phyloP scores from a whole-genome alignment of 1,284 basidiomycete species.

The Papiliotrema terrestris region DNA sequence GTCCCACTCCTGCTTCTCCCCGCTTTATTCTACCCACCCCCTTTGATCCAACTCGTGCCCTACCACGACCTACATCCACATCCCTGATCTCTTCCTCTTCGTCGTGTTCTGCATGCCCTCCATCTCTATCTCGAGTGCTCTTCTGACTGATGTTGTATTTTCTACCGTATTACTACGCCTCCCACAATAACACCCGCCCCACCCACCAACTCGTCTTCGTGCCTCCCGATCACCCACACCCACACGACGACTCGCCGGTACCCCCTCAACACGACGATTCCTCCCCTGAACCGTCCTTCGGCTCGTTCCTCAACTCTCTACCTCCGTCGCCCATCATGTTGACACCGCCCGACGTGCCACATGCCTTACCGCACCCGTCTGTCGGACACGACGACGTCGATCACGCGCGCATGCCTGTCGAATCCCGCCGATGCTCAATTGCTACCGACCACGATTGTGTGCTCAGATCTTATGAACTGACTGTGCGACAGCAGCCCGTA shows the following conservation, averaged over 20 bases:
- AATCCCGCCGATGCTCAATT: not conserved
- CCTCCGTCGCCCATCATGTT: not conserved
- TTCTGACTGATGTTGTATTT: constrained; percentile 10
- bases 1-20: too few species aligned
- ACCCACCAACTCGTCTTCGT: constrained; percentile 19
- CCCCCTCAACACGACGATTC: not conserved
- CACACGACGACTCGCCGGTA: not conserved
- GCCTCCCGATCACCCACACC: constrained; percentile 1
- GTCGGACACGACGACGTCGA: not conserved
- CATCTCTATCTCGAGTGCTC: not conserved
- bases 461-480: constrained; percentile 74
- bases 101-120: constrained; percentile 4
- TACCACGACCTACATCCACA: too few species aligned
- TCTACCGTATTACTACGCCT: constrained; percentile 10
- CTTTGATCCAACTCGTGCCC: too few species aligned
- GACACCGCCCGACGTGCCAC: not conserved
- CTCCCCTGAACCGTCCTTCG: not conserved
- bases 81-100: not conserved
- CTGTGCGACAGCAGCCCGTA: constrained; percentile 81
- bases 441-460: constrained; percentile 27
- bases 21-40: too few species aligned
- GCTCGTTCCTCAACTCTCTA: not conserved
- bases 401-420: not conserved
- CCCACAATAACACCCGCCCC: constrained; percentile 9
- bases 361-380: not conserved